Evolutionary conservation across 2,329 filamentous ascomycete species (phyloP).

Genomic region (Diaporthe longicolla): DNA sequence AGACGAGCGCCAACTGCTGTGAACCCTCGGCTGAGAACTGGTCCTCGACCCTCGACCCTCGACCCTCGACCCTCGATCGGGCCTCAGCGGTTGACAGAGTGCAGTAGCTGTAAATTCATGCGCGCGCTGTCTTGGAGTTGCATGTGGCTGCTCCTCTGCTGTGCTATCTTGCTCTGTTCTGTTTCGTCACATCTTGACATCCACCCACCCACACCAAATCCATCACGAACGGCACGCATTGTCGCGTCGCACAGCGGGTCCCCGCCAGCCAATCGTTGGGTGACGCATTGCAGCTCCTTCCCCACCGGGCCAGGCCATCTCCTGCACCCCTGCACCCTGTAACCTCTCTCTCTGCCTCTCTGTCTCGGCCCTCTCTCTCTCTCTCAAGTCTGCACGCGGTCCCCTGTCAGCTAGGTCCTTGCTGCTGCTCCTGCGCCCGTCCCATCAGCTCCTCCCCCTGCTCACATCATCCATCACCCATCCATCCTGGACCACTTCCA

Average conservation of each 20-base stretch:
- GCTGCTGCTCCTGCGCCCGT: constrained; percentile 1
- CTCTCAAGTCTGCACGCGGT: not conserved
- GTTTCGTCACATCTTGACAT: constrained; percentile 35
- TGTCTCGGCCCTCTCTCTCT: not conserved
- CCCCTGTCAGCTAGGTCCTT: constrained; percentile 11
- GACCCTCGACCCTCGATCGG: not conserved
- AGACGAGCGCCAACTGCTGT: constrained; percentile 29
- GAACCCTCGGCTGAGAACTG: constrained; percentile 5
- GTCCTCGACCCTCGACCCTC: not conserved
- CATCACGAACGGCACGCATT: constrained; percentile 33
- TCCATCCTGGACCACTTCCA: not conserved
- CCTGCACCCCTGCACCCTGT: constrained; percentile 9
- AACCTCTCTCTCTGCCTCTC: not conserved
- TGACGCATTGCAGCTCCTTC: constrained; percentile 34
- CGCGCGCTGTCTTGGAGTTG: constrained; percentile 33
- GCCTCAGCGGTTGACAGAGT: not conserved
- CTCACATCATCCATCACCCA: constrained; percentile 26
- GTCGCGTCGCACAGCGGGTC: constrained; percentile 31
- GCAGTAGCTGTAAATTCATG: constrained; percentile 2
- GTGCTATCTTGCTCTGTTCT: not conserved
- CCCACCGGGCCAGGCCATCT: constrained; percentile 24
- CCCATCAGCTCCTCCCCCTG: constrained; percentile 25
- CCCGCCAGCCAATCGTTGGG: constrained; percentile 28
- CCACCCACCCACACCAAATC: constrained; percentile 28
- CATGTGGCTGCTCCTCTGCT: constrained; percentile 3